phyloP scores from a whole-genome alignment of 352 stramenopile species.

The Phytophthora megakarya region DNA sequence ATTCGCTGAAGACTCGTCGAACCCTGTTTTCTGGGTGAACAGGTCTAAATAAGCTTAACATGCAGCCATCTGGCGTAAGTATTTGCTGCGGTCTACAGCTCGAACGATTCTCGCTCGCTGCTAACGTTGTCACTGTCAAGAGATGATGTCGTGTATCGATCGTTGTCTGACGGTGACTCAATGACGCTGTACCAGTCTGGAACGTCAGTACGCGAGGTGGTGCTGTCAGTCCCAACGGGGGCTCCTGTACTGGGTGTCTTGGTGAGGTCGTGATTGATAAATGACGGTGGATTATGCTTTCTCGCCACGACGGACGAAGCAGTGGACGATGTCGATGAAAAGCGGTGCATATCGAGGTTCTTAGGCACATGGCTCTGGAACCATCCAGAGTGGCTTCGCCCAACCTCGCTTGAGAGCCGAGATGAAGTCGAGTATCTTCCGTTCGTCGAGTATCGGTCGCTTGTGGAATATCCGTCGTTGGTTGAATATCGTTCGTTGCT shows the following conservation, averaged over 20 bases:
- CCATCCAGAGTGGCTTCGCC: conserved; percentile 32
- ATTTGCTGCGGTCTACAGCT: conserved; percentile 47
- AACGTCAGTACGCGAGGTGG: conserved; percentile 27
- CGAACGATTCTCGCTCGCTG: conserved; percentile 59
- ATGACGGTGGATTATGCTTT: conserved; percentile 35
- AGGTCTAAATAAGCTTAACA: conserved; percentile 5
- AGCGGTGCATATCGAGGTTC: conserved; percentile 37
- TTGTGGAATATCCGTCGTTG: conserved; percentile 23
- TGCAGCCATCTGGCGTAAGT: conserved; percentile 6
- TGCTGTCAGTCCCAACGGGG: conserved; percentile 9
- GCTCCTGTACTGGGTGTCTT: conserved; percentile 11
- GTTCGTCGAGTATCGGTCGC: conserved; percentile 23
- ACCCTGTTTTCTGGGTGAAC: conserved; percentile 21
- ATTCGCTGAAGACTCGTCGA: conserved; percentile 18
- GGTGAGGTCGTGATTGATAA: conserved; percentile 37
- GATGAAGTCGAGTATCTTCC: conserved; percentile 34
- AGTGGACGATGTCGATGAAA: conserved; percentile 48
- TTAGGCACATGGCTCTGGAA: conserved; percentile 22
- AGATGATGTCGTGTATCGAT: conserved; percentile 39
- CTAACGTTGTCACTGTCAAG: conserved; percentile 41
- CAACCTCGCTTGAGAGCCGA: conserved; percentile 32
- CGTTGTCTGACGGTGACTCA: conserved; percentile 46
- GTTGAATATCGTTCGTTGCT: conserved; percentile 27
- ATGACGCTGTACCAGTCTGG: conserved; percentile 67
- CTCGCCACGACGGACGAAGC: conserved; percentile 31